phyloP scores from a whole-genome alignment of 495 filamentous ascomycete species.

The Aspergillus conjunctus region DNA sequence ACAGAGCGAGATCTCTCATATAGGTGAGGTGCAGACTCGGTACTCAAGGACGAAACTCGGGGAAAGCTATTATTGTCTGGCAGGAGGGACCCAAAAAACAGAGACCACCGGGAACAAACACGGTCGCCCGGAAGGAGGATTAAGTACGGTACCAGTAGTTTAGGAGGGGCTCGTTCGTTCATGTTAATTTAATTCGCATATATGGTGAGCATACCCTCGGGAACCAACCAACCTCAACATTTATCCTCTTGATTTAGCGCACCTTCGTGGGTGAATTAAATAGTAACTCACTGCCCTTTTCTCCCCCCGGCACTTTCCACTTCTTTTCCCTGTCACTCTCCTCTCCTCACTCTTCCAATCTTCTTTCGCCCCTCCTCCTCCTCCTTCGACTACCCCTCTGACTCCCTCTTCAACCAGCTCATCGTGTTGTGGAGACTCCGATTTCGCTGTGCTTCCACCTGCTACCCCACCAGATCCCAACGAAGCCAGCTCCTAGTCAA shows the following conservation, averaged over 20 bases:
- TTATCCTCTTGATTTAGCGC: slow-evolving; percentile 14
- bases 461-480: slow-evolving; percentile 4
- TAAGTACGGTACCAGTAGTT: too few species aligned
- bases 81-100: slow-evolving; percentile 10
- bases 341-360: slow-evolving; percentile 7
- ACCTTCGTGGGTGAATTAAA: slow-evolving; percentile 5
- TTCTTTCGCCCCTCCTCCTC: slow-evolving; percentile 10
- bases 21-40: not conserved
- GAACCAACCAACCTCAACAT: slow-evolving; percentile 30
- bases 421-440: not conserved
- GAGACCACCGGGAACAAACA: not conserved
- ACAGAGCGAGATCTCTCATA: not conserved
- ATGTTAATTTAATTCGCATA: slow-evolving; percentile 1
- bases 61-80: slow-evolving; percentile 8
- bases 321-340: not conserved
- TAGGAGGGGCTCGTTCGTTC: not conserved
- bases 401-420: slow-evolving; percentile 12
- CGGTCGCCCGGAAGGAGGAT: slow-evolving; percentile 19
- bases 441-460: slow-evolving; percentile 6
- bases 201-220: slow-evolving; percentile 20
- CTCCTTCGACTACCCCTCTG: slow-evolving; percentile 8
- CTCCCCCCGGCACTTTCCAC: not conserved
- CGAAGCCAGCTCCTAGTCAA: slow-evolving; percentile 12
- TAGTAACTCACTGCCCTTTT: slow-evolving; percentile 16
- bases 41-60: not conserved